Base-by-base conservation (phyloP, 768 basidiomycete genomes). In the Cystofilobasidium macerans region DNA sequence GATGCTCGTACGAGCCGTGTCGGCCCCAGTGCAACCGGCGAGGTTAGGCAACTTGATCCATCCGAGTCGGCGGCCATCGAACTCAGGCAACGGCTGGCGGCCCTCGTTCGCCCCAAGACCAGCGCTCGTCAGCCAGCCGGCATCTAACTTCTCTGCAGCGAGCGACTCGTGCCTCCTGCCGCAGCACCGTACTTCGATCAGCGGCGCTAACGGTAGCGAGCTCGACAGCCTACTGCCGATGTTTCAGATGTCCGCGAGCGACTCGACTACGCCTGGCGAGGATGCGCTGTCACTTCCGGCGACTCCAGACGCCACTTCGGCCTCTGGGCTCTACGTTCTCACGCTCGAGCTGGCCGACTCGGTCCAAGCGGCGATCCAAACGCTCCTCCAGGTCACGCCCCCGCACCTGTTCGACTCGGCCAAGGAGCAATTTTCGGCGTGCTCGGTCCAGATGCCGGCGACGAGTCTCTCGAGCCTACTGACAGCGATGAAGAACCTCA, bases 391-490 rank as follows among this genome's bases (percentile, higher is more conserved):
- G 72, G 80, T 95, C 69, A 88, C 88, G 0, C 91, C 92, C 4
- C 83, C 87, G 0, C 93, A 97, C 75, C 78, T 95, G 24, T 81
- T 95, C 54, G 91, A 95, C 73, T 84, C 88, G n/a, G 85, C 87
- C 2, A 93, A 88, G 75, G 92, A 97, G 73, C 91, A 92, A 73
- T 87, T 91, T 72, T 87, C 91, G 1, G 86, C 89, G 30, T 94
- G 89, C 75, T 83, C 90, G 1, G 76, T 97, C 30, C 85, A 88
- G 42, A 83, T 95, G 51, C 93, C 92, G 13, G 88, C 88, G 0
- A 83, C 90, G 8, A 89, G 86, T 70, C 81, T 97, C 76, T 87
- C 88, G 22, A 88, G 89, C 43, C 81, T 97, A 75, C 83, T 95
- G 74, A 89, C 88, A 22, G 82, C 86, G 43, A 89, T 95, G 88